Evolutionary conservation across 768 basidiomycete genomes (phyloP).

Genomic region (Boletus huronensis): DNA sequence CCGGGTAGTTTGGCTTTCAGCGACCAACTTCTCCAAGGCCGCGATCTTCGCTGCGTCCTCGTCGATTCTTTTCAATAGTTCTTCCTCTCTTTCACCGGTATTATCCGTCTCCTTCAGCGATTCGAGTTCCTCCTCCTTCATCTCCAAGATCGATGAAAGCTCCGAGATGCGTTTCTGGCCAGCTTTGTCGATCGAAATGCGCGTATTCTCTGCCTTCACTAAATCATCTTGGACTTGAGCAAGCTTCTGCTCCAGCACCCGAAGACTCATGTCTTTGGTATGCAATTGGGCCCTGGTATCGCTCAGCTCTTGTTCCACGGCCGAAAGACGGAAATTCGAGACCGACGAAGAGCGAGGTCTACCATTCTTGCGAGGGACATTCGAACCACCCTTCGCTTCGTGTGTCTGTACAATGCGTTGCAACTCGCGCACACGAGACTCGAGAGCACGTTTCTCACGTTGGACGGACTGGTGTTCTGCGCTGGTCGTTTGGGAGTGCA

Average conservation of each 20-base stretch:
- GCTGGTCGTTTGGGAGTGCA: conserved; percentile 46
- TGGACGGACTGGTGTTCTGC: conserved; percentile 45
- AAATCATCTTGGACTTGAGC: conserved; percentile 46
- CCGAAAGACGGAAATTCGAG: conserved; percentile 45
- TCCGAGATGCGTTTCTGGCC: conserved; percentile 42
- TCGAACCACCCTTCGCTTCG: conserved; percentile 32
- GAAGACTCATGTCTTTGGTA: conserved; percentile 45
- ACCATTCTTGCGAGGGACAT: conserved; percentile 32
- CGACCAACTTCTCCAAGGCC: conserved; percentile 49
- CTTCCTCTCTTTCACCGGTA: conserved; percentile 52
- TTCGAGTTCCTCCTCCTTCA: conserved; percentile 58
- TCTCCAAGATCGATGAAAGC: conserved; percentile 43
- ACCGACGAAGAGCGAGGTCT: conserved; percentile 60
- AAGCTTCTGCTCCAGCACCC: conserved; percentile 44
- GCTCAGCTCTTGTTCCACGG: conserved; percentile 54
- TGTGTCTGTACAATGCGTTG: conserved; percentile 41
- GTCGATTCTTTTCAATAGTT: conserved; percentile 62
- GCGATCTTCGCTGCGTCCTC: conserved; percentile 68
- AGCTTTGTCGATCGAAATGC: conserved; percentile 49
- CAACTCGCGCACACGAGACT: conserved; percentile 57
- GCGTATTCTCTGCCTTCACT: conserved; percentile 56
- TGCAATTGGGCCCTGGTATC: conserved; percentile 43
- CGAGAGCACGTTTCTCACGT: conserved; percentile 55
- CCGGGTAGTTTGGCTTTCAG: conserved; percentile 36
- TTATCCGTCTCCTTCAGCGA: conserved; percentile 39